Conservation (phyloP, 2,329 filamentous ascomycete genomes). For the Pestalotiopsis sp. region DNA sequence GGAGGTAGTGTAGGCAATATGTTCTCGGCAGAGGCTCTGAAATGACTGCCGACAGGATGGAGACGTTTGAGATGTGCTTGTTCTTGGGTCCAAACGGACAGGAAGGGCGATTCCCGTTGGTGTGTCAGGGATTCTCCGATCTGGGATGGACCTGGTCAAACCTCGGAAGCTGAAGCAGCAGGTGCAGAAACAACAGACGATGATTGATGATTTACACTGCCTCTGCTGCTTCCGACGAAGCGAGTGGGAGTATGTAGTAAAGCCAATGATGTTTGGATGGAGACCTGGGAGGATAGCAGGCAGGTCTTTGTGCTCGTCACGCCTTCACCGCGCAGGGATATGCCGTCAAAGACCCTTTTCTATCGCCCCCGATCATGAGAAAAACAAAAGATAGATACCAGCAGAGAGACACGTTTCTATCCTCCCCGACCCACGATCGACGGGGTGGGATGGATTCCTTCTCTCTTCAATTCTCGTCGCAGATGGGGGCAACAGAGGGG, state of each 20-base stretch:
- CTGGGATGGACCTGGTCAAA: slow-evolving; percentile 11
- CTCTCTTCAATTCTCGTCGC: neutral
- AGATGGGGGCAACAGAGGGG: neutral
- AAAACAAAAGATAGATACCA: neutral
- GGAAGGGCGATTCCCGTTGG: neutral
- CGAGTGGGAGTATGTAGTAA: neutral
- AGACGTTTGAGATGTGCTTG: slow-evolving; percentile 11
- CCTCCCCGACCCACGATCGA: neutral
- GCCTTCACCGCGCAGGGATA: neutral
- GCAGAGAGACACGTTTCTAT: neutral
- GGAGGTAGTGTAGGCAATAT: neutral
- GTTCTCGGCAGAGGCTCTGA: neutral
- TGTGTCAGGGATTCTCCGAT: slow-evolving; percentile 11
- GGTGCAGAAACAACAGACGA: slow-evolving; percentile 8
- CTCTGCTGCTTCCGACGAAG: neutral
- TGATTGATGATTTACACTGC: neutral
- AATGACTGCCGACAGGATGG: slow-evolving; percentile 6
- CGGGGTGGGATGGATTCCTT: neutral
- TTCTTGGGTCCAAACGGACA: neutral
- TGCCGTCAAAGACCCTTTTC: neutral
- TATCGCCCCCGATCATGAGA: neutral
- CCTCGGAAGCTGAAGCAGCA: slow-evolving; percentile 5
- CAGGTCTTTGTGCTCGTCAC: neutral
- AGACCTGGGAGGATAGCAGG: neutral
- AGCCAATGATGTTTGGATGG: neutral